phyloP scores from a whole-genome alignment of 768 basidiomycete genomes.

The Cystoderma amianthinum region DNA sequence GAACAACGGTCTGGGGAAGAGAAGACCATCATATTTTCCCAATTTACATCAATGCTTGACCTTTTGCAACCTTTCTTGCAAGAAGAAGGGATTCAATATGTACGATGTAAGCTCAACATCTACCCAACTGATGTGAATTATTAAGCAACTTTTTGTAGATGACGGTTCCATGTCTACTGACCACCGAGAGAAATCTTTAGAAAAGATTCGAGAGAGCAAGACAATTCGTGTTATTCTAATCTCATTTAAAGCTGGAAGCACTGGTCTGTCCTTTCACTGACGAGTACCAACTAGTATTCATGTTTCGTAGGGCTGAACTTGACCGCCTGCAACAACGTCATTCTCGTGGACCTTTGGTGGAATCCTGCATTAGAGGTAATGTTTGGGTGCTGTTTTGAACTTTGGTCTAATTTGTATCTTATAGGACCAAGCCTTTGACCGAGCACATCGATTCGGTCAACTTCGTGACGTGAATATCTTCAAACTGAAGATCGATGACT shows the following conservation, averaged over 20 bases:
- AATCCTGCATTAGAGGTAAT: constrained; percentile 79
- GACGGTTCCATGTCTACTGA: constrained; percentile 81
- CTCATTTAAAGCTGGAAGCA: constrained; percentile 94
- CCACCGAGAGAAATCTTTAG: constrained; percentile 69
- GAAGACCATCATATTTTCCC: constrained; percentile 96
- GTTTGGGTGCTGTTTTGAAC: constrained; percentile 10
- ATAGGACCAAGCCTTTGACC: constrained; percentile 90
- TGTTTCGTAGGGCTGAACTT: constrained; percentile 66
- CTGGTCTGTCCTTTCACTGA: constrained; percentile 42
- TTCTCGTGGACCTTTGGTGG: constrained; percentile 95
- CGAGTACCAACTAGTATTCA: constrained; percentile 1
- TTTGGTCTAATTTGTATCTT: constrained; percentile 1
- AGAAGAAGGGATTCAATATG: constrained; percentile 60
- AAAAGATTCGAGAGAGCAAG: constrained; percentile 58
- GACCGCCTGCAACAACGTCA: constrained; percentile 91
- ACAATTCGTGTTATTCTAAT: constrained; percentile 77
- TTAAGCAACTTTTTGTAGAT: constrained; percentile 40
- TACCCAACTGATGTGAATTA: constrained; percentile 2
- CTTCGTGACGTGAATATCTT: constrained; percentile 80
- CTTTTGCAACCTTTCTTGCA: constrained; percentile 81
- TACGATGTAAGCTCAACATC: constrained; percentile 76
- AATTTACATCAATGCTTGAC: constrained; percentile 85
- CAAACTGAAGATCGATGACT: constrained; percentile 81
- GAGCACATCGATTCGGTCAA: constrained; percentile 88
- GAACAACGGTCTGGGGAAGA: constrained; percentile 54